Evolutionary conservation across 768 basidiomycete species (phyloP), one percentile per base, ranked within the genome.

Genomic region (Suillus subalutaceus): DNA sequence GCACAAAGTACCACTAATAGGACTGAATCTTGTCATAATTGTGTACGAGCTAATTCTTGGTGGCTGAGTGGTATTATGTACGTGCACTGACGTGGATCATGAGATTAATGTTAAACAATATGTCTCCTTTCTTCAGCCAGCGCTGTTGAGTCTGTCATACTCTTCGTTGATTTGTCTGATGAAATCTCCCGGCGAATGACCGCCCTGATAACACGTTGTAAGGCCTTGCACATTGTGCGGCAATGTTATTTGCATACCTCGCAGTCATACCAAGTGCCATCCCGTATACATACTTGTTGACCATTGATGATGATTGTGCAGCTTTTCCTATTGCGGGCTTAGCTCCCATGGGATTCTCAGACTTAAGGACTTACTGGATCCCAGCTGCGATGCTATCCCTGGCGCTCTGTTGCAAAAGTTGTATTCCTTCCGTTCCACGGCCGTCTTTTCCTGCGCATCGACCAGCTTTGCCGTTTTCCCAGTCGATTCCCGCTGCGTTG

Each of bases 1-100:
- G 23, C 58, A 68, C 69, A 72, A 7, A 99, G 96, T 99, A 84
- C 96, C 96, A 44, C 82, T 99, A 53, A 98, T 99, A 75, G 88
- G 84, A 43, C 73, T 93, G 60, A 99, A 99, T 79, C 85, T 95
- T 63, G 77, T 93, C 71, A 88, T 99, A 70, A 96, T 97, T 71
- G 72, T 90, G 68, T 96, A 94, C 77, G 94, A 96, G 79, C 78
- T 97, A 57, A 81, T 90, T 43, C 84, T 92, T 69, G 87, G 93
- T 65, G 79, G 79, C 66, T 83, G 65, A 80, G 72, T 66, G 32
- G 61, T 68, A 55, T 38, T 37, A 50, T 68, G 68, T 67, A 66
- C 69, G 32, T 52, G 18, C 64, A 48, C 16, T 66, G 60, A 63
- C 65, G 62, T 71, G 67, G 63, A 65, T 65, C 37, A 56, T 64